phyloP scores from a whole-genome alignment of 345 rosid species.

The Orychophragmus violaceus region DNA sequence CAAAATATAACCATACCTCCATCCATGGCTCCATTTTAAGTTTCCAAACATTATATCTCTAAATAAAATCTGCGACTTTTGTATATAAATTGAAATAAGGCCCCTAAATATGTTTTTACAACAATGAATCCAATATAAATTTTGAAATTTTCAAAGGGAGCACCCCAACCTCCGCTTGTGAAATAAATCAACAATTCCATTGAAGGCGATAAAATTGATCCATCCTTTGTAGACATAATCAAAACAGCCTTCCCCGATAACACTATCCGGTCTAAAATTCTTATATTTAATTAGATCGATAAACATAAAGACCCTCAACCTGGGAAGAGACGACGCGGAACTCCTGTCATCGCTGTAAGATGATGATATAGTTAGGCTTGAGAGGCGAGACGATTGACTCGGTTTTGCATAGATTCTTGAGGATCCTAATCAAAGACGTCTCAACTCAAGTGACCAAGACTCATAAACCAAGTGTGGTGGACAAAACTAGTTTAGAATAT shows the following conservation, averaged over 20 bases:
- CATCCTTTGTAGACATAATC: conserved; percentile 89
- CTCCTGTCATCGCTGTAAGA: conserved; percentile 14
- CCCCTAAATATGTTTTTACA: not conserved
- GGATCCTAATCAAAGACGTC: too few species aligned
- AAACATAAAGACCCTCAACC: conserved; percentile 61
- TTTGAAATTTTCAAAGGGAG: not conserved
- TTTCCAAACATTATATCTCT: not conserved
- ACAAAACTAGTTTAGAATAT: too few species aligned
- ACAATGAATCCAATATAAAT: not conserved
- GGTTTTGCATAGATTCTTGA: conserved; percentile 55
- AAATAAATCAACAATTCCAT: not conserved
- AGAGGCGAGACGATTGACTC: conserved; percentile 36
- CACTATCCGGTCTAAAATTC: conserved; percentile 75
- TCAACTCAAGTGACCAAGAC: not conserved
- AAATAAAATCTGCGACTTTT: not conserved
- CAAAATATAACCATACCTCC: not conserved
- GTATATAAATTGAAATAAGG: too few species aligned
- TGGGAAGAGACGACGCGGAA: conserved; percentile 37
- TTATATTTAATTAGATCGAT: conserved; percentile 70
- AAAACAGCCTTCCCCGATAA: conserved; percentile 88
- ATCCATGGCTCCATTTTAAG: not conserved
- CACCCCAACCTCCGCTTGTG: conserved; percentile 83
- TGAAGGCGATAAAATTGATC: conserved; percentile 55
- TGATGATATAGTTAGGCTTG: conserved; percentile 48
- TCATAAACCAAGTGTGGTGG: too few species aligned